Base-by-base conservation (phyloP, 2,329 filamentous ascomycete genomes). In the Sclerotiophoma versabilis region DNA sequence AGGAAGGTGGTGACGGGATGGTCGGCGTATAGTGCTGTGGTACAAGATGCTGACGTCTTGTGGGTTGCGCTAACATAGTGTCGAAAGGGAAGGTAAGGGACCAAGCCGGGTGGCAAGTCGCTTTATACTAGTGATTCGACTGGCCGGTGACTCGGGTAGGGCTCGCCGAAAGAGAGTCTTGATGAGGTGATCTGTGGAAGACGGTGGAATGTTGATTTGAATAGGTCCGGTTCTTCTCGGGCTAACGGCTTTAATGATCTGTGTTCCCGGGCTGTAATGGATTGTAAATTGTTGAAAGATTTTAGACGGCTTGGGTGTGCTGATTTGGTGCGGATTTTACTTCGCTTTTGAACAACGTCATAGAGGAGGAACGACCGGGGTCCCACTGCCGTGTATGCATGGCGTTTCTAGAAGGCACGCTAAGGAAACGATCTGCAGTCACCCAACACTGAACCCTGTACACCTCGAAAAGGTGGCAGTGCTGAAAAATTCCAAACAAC, bases 1-100 rank as follows among this genome's bases (percentile, higher is more conserved):
- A 63, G 26, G 63, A 63, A 38, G 69, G 62, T 59, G 70, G 68
- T 56, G 72, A 70, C 34, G 68, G 64, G 52, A 70, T 60, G 51
- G 64, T 57, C 61, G 63, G 23, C 23, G 61, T 39, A 36, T 56
- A 50, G 49, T 64, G 60, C 38, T 65, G 62, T 37, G 62, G 63
- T 52, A 64, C 59, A 47, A 68, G 54, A 60, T 73, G 71, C 64
- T 73, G 71, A 73, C 70, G 71, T 74, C 61, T 66, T 66, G 65
- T 70, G 63, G 68, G 64, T 70, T 65, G 63, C 57, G 70, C 71
- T 66, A 74, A 63, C 72, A 75, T 75, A 60, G 56, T 74, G 68
- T 66, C 57, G 59, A 60, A 56, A 65, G 58, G 57, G 58, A 63
- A 68, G 66, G 54, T 63, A 70, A 64, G 60, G 64, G 65, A 59